Percentiles rank a stretch among this genome's conserved stretches.
Evolutionary conservation across 805 yeast species (phyloP).

Genomic region (Maudiozyma serrabonitensis): DNA sequence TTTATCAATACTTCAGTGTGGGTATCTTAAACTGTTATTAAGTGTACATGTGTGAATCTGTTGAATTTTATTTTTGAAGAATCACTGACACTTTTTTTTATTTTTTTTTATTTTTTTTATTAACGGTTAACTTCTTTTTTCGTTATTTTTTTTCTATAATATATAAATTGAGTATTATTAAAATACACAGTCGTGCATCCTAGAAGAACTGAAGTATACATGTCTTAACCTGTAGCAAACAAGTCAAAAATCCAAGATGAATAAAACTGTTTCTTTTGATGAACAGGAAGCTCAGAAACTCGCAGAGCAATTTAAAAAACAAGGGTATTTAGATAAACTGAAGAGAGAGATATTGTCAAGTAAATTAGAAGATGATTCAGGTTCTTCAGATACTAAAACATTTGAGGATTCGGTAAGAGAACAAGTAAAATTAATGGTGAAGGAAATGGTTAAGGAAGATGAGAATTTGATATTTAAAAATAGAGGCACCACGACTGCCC

Average conservation of each 20-base stretch:
- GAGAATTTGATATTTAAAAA: conserved; percentile 26
- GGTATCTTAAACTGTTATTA: too few species aligned
- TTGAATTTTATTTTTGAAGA: too few species aligned
- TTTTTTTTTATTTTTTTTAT: too few species aligned
- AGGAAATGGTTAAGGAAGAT: conserved; percentile 21
- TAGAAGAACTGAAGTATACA: too few species aligned
- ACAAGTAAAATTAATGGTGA: conserved; percentile 17
- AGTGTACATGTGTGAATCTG: too few species aligned
- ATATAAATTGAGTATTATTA: too few species aligned
- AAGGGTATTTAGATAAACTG: conserved; percentile 26
- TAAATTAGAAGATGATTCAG: conserved; percentile 1
- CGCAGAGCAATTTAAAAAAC: conserved; percentile 24
- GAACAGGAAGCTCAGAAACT: conserved; percentile 20
- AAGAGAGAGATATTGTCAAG: conserved; percentile 20
- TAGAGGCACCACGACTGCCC: conserved; percentile 27
- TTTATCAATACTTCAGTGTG: too few species aligned
- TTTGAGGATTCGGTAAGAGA: conserved; percentile 10
- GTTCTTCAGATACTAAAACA: background rate
- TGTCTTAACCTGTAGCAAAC: too few species aligned
- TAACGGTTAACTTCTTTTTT: too few species aligned
- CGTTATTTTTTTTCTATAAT: too few species aligned
- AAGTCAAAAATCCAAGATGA: background rate
- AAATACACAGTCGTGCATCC: too few species aligned
- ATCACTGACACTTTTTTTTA: too few species aligned
- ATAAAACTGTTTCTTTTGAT: background rate